These are phyloP conservation scores for Clonostachys chloroleuca DNA, from an alignment of 2,329 filamentous ascomycete genomes.

Conservation along the genomic window DNA sequence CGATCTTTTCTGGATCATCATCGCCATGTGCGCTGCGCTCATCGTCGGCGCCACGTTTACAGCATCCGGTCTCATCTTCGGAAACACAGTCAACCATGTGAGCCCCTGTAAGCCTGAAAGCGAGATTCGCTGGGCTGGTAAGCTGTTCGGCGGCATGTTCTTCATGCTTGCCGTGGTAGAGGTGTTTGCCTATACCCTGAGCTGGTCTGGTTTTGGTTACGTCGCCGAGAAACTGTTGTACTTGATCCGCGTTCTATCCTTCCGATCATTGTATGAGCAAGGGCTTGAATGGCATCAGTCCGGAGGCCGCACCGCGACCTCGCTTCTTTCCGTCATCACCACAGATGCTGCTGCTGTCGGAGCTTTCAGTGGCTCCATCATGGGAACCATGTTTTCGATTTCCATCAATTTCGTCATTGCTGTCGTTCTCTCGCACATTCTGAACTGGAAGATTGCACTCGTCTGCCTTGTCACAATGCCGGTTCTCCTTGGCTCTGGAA, in stretches of 20 bases:
- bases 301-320: conserved; percentile 53
- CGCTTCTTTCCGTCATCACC: conserved; percentile 64
- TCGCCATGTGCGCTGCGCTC: conserved; percentile 35
- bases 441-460: conserved; percentile 73
- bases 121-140: conserved; percentile 25
- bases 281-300: conserved; percentile 70
- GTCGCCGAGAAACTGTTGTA: conserved; percentile 61
- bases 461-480: conserved; percentile 68
- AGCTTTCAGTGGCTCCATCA: conserved; percentile 65
- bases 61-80: conserved; percentile 47
- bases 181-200: conserved; percentile 49
- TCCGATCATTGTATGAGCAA: conserved; percentile 62
- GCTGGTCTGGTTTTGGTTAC: conserved; percentile 42
- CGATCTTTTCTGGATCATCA: conserved; percentile 27
- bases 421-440: conserved; percentile 64
- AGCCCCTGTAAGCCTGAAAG: conserved; percentile 40
- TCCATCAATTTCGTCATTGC: conserved; percentile 63
- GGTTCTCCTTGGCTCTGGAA: conserved; percentile 62
- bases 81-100: conserved; percentile 30
- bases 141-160: conserved; percentile 53
- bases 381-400: conserved; percentile 66
- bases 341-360: conserved; percentile 63
- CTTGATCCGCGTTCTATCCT: conserved; percentile 57
- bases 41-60: conserved; percentile 52
- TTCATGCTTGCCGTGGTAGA: conserved; percentile 45